Conservation (phyloP, 2,329 filamentous ascomycete species). For the Peltaster fructicola region DNA sequence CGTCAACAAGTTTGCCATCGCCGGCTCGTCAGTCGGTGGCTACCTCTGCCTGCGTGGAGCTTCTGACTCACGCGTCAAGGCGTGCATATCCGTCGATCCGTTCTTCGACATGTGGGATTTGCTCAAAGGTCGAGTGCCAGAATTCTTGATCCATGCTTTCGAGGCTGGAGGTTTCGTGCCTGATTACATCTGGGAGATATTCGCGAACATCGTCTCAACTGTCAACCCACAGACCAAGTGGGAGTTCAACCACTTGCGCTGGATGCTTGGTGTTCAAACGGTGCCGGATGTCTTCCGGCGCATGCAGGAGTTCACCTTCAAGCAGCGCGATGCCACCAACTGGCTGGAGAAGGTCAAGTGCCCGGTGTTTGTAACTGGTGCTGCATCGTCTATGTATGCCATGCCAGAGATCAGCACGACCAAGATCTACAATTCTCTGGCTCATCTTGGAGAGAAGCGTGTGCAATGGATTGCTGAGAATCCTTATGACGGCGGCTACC, state of each 20-base stretch:
- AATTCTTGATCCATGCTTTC: conserved; percentile 1
- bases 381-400: conserved; percentile 1
- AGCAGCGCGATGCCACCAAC: conserved; percentile 1
- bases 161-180: conserved; percentile 1
- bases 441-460: conserved; percentile 1
- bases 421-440: conserved; percentile 1
- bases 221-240: conserved; percentile 1
- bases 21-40: conserved; percentile 26
- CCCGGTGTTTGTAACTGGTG: conserved; percentile 1
- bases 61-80: conserved; percentile 25
- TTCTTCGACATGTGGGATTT: conserved; percentile 22
- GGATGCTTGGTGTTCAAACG: neutral
- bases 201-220: neutral
- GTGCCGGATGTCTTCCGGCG: neutral
- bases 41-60: conserved; percentile 30
- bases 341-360: conserved; percentile 1
- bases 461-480: conserved; percentile 1
- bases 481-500: neutral
- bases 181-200: conserved; percentile 1
- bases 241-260: conserved; percentile 1
- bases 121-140: conserved; percentile 3
- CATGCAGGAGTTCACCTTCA: conserved; percentile 1
- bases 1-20: conserved; percentile 19
- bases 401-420: conserved; percentile 1
- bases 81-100: conserved; percentile 24